Evolutionary conservation across 169 alveolate genomes (phyloP), one percentile per base, ranked within the genome.

Genomic region (Babesia ovis): DNA sequence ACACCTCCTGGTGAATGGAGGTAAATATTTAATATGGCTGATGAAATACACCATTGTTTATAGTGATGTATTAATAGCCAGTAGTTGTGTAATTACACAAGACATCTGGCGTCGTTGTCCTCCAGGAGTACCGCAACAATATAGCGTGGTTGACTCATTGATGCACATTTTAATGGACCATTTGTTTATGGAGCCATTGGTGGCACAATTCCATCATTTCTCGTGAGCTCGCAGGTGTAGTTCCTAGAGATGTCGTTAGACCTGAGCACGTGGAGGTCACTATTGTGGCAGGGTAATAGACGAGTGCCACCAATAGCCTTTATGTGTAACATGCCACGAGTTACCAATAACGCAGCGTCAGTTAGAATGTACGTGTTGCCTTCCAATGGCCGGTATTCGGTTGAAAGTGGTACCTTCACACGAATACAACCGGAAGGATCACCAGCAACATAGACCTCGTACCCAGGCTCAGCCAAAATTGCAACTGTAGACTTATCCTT

Each of bases 381-480:
- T n/a, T 23, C 72, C 11, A 68, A 41, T 3, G 31, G 11, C 4
- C 27, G 34, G 25, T 18, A 37, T 6, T 11, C 22, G n/a, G 16
- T 31, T 16, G 9, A 14, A 23, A 20, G 29, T 9, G 66, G 56
- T 18, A 68, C 25, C 41, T 32, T 16, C n/a, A 77, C 46, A 8
- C 55, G 39, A 16, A 77, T 39, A 11, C 73, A 68, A 9, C 86
- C 86, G 2, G 86, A 54, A 8, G 86, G 86, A 67, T 77, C 86
- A 25, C 86, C 86, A 1, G 82, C 86, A 1, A 77, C n/a, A 29
- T 50, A 58, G 9, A 3, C 18, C 74, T 64, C 54, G 39, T 54
- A 46, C 14, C 34, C 45, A 4, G 43, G 8, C 3, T 64, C 61
- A 20, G 27, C 20, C 35, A n/a, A 2, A 9, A 39, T 16, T 8